Base-by-base conservation (phyloP, 1,284 basidiomycete species). In the Volvariella surrecta region DNA sequence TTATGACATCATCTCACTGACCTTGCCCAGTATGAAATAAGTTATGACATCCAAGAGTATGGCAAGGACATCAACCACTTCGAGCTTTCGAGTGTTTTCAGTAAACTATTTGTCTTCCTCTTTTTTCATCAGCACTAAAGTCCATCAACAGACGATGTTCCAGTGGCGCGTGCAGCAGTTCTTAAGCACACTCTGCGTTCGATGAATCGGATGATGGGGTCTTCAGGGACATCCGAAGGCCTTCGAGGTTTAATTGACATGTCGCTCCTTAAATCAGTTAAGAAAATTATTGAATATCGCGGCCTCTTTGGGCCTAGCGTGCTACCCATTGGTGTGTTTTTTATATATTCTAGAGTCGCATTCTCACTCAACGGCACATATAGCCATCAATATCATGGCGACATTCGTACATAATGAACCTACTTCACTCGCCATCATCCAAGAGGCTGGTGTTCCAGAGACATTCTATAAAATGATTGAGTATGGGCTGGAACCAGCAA, bases 331-430 rank as follows among this genome's bases (percentile, higher is more conserved):
- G 83, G 89, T 89, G 60, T 41, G 70, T 16, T 7, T 35, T 4
- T 7, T 51, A 21, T 8, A 41, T 10, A 15, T 42, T 43, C 7
- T 30, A 20, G 4, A 41, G 8, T 48, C 30, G 49, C n/a, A 39
- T 42, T 40, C n/a, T 21, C 44, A 8, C 15, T 42, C 43, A 39
- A 15, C 39, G 15, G 21, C n/a, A 18, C 34, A 15, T 42, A 15
- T 56, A 89, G 91, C 91, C 1, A 91, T 97, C 70, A 95, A 95
- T 63, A 89, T 97, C 59, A 93, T 97, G 84, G 84, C 95, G 3
- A 94, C 93, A 0, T 98, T 99, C 61, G 85, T 99, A 13, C 95
- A 99, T 71, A 99, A 98, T 56, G 96, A 99, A 64, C 96, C 96
- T 8, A 98, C 95, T 0, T 96, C 91, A 10, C 70, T 99, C 45